These are phyloP conservation scores for Leccinellum luteum DNA, from an alignment of 768 basidiomycete species.

Conservation along the genomic window DNA sequence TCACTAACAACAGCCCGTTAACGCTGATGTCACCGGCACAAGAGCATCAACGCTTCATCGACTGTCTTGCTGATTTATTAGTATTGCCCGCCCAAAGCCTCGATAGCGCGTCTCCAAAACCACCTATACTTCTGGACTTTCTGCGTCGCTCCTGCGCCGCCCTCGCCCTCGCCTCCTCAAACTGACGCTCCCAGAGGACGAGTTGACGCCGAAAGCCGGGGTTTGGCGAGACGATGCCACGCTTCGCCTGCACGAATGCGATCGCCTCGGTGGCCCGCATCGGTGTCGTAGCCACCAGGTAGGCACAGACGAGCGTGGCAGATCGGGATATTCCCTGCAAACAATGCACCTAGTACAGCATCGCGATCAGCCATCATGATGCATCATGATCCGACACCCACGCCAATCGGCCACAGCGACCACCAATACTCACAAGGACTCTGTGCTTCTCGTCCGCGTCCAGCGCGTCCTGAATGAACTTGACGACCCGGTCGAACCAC, in stretches of 20 bases:
- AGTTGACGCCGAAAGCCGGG: slow-evolving; percentile 65
- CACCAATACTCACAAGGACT: slow-evolving; percentile 45
- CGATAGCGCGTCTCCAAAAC: slow-evolving; percentile 7
- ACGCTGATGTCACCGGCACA: too few relatives aligned
- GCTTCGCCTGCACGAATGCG: slow-evolving; percentile 50
- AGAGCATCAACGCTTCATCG: not conserved
- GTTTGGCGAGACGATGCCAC: slow-evolving; percentile 64
- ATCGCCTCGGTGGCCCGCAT: slow-evolving; percentile 57
- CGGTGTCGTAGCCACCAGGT: slow-evolving; percentile 50
- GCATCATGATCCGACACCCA: too few relatives aligned
- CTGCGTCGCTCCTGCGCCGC: slow-evolving; percentile 17
- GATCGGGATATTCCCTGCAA: slow-evolving; percentile 73
- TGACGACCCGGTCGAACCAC: slow-evolving; percentile 49
- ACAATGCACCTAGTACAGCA: slow-evolving; percentile 62
- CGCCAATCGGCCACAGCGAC: not conserved
- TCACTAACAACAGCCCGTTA: not conserved
- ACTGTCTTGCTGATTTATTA: not conserved
- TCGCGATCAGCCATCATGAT: not conserved
- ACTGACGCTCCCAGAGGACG: slow-evolving; percentile 31
- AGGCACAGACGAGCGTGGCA: slow-evolving; percentile 73
- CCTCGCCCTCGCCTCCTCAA: slow-evolving; percentile 23
- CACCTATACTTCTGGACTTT: slow-evolving; percentile 4
- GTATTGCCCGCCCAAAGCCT: slow-evolving; percentile 18
- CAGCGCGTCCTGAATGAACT: slow-evolving; percentile 51
- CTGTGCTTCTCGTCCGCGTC: slow-evolving; percentile 40